Base-by-base conservation (phyloP, 2,329 filamentous ascomycete genomes). In the Fusarium illudens region DNA sequence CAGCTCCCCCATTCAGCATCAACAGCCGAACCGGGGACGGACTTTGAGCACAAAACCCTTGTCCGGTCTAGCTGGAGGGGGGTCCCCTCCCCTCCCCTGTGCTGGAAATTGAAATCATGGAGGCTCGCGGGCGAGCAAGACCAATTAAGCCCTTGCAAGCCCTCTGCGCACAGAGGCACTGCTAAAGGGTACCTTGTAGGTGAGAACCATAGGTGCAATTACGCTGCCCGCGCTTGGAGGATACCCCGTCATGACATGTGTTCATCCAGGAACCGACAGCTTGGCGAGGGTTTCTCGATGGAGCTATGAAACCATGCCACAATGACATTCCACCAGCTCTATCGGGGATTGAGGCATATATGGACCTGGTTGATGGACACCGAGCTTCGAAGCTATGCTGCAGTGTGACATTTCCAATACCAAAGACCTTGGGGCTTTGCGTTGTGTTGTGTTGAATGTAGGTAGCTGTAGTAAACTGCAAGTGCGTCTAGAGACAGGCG, bases 211-310 rank as follows among this genome's bases (percentile, higher is more conserved):
- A 53, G 36, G 42, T 12, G 17, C 34, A 29, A 6, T 34, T 55
- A 36, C 20, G 30, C 48, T 33, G 12, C 50, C 6, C 11, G 50
- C n/a, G 33, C 13, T 44, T 55, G 58, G 34, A 33, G 17, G 42
- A 39, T 29, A 50, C 54, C n/a, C 44, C 27, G 27, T 59, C 39
- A 58, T 58, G 60, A 44, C 64, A 66, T 68, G 51, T 58, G 56
- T 58, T 36, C 29, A 36, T n/a, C 54, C 61, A 60, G 62, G 68
- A 68, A 64, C 56, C 42, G 53, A 64, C 36, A 30, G 29, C 42
- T 65, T 60, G 61, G 48, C 58, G 51, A 55, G 46, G 52, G 33
- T 39, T 61, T 32, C 5, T 34, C 46, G 32, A 29, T 39, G 37
- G 60, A 36, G 59, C 48, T 36, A 29, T 15, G 30, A 50, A 34